phyloP scores from a whole-genome alignment of 345 rosid species.

The Erucastrum elatum region DNA sequence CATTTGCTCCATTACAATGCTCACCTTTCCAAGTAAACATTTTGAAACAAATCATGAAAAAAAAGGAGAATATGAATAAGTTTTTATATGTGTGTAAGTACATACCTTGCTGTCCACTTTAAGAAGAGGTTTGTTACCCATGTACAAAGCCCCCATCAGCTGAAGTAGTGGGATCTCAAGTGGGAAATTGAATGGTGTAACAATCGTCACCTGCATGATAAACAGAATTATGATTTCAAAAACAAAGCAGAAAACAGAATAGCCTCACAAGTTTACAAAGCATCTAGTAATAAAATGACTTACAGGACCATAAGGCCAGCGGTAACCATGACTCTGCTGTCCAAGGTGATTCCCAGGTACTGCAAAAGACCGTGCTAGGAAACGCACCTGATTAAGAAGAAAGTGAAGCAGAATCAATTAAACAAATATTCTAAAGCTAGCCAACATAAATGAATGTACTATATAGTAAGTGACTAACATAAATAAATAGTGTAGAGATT shows the following conservation, averaged over 20 bases:
- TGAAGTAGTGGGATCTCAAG: conserved; percentile 97
- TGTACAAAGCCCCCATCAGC: conserved; percentile 94
- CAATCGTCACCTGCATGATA: conserved; percentile 71
- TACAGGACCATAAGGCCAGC: conserved; percentile 99
- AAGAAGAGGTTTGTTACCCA: conserved; percentile 96
- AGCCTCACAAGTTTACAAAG: neutral
- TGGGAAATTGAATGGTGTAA: conserved; percentile 97
- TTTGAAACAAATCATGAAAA: neutral
- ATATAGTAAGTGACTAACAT: neutral
- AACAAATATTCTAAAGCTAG: conserved; percentile 1
- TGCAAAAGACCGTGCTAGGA: conserved; percentile 86
- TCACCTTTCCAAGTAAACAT: conserved; percentile 55
- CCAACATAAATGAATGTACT: neutral
- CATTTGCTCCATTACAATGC: conserved; percentile 99
- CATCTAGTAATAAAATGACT: conserved; percentile 40
- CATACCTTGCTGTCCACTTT: conserved; percentile 97
- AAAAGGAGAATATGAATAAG: neutral
- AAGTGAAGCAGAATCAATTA: neutral
- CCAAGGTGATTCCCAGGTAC: conserved; percentile 97
- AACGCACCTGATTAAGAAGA: conserved; percentile 66
- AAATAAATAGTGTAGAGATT: neutral
- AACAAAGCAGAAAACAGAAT: neutral
- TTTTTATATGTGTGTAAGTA: neutral
- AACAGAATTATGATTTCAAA: conserved; percentile 13
- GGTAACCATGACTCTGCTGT: conserved; percentile 94